Evolutionary conservation across 371 early-diverging fungal genomes (phyloP), one percentile per base, ranked within the genome.

Genomic region (Mortierella sp.): DNA sequence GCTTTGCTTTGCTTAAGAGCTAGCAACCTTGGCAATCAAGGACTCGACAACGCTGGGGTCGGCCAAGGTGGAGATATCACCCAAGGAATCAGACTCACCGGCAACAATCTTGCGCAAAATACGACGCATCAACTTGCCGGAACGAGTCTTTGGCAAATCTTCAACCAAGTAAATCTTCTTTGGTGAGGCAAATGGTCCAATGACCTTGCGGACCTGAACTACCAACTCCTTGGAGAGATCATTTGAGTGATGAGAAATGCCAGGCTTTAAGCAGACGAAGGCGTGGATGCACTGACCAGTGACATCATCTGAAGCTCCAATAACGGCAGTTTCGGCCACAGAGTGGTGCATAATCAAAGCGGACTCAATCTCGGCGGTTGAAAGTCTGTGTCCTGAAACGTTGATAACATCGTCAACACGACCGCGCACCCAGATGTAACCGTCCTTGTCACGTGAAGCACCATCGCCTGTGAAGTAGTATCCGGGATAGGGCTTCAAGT

Each of bases 331-430:
- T 86, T 99, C 99, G 15, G 97, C 95, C 51, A 97, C 95, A 3
- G 90, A 84, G 32, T 85, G 87, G 82, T 96, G 93, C 26, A 87
- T 70, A 66, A 96, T 92, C 49, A 96, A 86, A 1, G 95, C 96
- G 29, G 95, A 94, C 84, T 97, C 97, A 62, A 99, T 94, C 88
- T 99, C 99, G 54, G 98, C 94, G 0, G 99, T 99, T 56, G 93
- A 93, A 67, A 99, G 84, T 65, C 99, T 92, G 86, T 99, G 99
- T 23, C 99, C 99, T 22, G 97, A 92, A 13, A 99, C 98, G 87
- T 99, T 99, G 85, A 98, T 96, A 32, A 99, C 98, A 85, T 99
- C 96, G 86, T 96, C 97, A 17, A 97, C 96, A 74, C 98, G 93
- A 49, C 98, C 98, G 47, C 94, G 91, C 75, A 97, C 93, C 96